Conservation (phyloP, 495 filamentous ascomycete species). For the Lindgomyces ingoldianus region DNA sequence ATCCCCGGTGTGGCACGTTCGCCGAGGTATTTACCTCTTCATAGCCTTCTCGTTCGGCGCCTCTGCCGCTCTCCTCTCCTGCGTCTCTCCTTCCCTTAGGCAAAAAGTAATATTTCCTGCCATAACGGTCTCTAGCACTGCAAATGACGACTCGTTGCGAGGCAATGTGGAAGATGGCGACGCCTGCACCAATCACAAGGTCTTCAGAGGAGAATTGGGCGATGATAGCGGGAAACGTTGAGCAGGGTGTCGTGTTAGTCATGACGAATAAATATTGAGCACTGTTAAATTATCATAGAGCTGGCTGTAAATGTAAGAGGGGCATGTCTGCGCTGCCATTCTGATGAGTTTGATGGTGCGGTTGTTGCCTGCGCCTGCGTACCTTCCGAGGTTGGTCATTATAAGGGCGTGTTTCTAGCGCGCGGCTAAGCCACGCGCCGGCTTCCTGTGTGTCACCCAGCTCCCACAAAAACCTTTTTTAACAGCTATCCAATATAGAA, state of each 20-base stretch:
- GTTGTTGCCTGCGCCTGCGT: no score
- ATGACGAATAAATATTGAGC: not conserved
- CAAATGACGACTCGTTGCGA: constrained; percentile 50
- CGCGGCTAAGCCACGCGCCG: no score
- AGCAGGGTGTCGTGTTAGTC: constrained; percentile 4
- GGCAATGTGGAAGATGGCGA: constrained; percentile 54
- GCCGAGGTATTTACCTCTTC: constrained; percentile 45
- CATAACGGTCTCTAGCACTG: constrained; percentile 40
- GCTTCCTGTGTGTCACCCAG: no score
- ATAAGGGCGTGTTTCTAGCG: no score
- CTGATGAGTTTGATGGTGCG: no score
- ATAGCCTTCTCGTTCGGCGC: constrained; percentile 52
- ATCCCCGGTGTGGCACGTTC: not conserved
- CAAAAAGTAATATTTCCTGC: constrained; percentile 50
- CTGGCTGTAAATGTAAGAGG: not conserved
- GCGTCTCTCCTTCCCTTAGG: constrained; percentile 53
- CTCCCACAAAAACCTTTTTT: not conserved
- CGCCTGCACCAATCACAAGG: constrained; percentile 37
- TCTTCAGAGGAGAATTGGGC: constrained; percentile 29
- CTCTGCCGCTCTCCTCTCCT: constrained; percentile 44
- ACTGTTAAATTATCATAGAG: not conserved
- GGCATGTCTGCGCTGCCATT: not conserved
- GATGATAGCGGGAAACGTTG: constrained; percentile 13
- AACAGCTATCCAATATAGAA: not conserved
- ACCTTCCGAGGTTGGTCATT: no score